phyloP scores from a whole-genome alignment of 352 stramenopile genomes.

The Lagenidium giganteum region DNA sequence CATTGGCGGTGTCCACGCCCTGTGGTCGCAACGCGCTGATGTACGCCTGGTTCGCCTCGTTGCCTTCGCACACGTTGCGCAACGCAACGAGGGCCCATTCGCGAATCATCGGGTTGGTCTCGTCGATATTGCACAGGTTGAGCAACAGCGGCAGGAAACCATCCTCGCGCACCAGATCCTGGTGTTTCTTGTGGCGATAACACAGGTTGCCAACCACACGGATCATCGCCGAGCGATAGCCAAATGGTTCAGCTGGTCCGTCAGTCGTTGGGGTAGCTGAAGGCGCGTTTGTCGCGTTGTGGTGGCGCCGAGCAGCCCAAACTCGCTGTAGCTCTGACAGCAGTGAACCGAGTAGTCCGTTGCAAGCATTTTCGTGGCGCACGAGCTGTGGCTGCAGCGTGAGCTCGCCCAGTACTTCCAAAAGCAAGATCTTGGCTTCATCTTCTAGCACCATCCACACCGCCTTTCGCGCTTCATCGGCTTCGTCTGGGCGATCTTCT shows the following conservation, averaged over 20 bases:
- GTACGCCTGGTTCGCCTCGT: constrained; percentile 64
- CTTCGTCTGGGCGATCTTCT: constrained; percentile 57
- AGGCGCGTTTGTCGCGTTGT: constrained; percentile 13
- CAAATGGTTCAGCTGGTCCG: constrained; percentile 32
- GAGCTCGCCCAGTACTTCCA: constrained; percentile 64
- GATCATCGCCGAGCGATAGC: constrained; percentile 75
- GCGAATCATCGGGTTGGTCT: constrained; percentile 80
- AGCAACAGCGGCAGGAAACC: constrained; percentile 79
- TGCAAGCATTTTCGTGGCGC: constrained; percentile 1
- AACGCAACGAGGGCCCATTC: constrained; percentile 88
- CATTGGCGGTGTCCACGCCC: constrained; percentile 25
- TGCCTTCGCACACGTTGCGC: constrained; percentile 86
- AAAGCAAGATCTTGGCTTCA: constrained; percentile 66
- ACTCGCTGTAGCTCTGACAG: constrained; percentile 54
- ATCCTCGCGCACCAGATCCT: constrained; percentile 74
- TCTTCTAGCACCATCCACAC: constrained; percentile 78
- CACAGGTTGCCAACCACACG: constrained; percentile 80
- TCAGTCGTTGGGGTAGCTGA: constrained; percentile 3
- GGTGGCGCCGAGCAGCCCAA: constrained; percentile 37
- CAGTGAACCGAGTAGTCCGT: constrained; percentile 34
- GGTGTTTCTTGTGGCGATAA: constrained; percentile 55
- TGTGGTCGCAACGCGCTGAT: constrained; percentile 66
- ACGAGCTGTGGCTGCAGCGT: constrained; percentile 19
- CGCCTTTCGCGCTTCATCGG: constrained; percentile 47
- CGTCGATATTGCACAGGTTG: constrained; percentile 88